phyloP scores from a whole-genome alignment of 2,329 filamentous ascomycete species.

The Cercospora zeae-maydis region DNA sequence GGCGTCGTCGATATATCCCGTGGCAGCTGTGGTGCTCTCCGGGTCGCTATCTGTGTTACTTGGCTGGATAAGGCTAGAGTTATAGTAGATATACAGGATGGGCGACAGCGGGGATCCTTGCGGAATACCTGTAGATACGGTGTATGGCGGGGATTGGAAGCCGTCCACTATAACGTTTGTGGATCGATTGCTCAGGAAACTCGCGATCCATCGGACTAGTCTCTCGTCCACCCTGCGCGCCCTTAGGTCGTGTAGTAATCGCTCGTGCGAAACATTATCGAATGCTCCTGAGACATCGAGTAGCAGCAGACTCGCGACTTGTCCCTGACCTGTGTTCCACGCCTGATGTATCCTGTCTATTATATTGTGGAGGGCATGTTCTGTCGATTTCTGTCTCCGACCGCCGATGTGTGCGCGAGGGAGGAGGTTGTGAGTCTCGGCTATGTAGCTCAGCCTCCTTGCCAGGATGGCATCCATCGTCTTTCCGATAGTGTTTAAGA shows the following conservation, averaged over 20 bases:
- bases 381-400: background rate
- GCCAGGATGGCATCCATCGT: background rate
- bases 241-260: background rate
- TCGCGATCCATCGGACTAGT: background rate
- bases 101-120: background rate
- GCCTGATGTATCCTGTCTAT: background rate
- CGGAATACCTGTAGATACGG: too few species aligned
- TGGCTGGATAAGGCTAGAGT: background rate
- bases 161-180: too few species aligned
- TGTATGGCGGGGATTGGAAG: too few species aligned
- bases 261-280: background rate
- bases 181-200: too few species aligned
- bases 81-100: conserved; percentile 3
- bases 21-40: background rate
- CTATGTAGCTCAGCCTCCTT: background rate
- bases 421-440: background rate
- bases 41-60: too few species aligned
- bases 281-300: background rate
- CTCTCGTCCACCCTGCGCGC: background rate
- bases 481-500: background rate
- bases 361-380: background rate
- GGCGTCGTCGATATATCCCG: background rate
- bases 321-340: background rate
- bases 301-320: background rate
- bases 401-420: background rate